These are phyloP conservation scores for Halophytophthora polymorphica DNA, from an alignment of 352 stramenopile genomes.

Conservation along the genomic window DNA sequence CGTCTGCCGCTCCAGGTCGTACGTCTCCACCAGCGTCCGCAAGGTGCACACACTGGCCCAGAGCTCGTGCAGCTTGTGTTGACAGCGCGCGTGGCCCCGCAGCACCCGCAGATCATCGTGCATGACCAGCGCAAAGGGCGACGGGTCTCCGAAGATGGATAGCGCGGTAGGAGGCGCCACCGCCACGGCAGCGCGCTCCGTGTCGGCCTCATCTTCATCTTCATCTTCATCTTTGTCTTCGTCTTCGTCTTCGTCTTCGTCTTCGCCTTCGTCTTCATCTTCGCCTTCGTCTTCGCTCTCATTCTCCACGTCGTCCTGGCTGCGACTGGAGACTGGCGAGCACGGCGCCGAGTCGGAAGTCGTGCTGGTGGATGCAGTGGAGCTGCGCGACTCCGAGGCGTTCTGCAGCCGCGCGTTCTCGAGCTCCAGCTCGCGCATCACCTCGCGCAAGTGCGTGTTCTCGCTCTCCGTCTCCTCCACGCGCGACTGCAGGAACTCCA, in stretches of 20 bases:
- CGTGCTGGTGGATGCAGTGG: neutral
- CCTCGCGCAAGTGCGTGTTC: conserved; percentile 22
- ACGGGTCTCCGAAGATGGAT: conserved; percentile 17
- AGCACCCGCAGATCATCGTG: conserved; percentile 21
- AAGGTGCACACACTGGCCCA: conserved; percentile 65
- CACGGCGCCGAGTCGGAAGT: neutral
- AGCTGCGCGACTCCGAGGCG: neutral
- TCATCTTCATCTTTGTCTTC: neutral
- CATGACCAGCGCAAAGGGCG: conserved; percentile 27
- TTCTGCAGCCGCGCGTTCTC: conserved; percentile 15
- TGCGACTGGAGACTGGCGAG: neutral
- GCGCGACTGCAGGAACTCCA: conserved; percentile 17
- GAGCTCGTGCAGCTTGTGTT: conserved; percentile 66
- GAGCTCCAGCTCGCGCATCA: conserved; percentile 15
- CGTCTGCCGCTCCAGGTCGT: conserved; percentile 45
- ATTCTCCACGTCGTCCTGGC: neutral
- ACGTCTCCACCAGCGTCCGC: conserved; percentile 58
- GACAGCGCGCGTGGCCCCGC: conserved; percentile 47
- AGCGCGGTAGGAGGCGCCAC: conserved; percentile 8
- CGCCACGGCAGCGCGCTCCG: conserved; percentile 11
- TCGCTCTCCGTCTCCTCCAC: conserved; percentile 17
- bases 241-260: neutral
- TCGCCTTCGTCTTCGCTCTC: neutral
- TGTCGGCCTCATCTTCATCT: neutral
- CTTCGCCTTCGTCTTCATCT: neutral